Evolutionary conservation across 2,329 filamentous ascomycete genomes (phyloP), one percentile per base, ranked within the genome.

Genomic region (Scedosporium aurantiacum): DNA sequence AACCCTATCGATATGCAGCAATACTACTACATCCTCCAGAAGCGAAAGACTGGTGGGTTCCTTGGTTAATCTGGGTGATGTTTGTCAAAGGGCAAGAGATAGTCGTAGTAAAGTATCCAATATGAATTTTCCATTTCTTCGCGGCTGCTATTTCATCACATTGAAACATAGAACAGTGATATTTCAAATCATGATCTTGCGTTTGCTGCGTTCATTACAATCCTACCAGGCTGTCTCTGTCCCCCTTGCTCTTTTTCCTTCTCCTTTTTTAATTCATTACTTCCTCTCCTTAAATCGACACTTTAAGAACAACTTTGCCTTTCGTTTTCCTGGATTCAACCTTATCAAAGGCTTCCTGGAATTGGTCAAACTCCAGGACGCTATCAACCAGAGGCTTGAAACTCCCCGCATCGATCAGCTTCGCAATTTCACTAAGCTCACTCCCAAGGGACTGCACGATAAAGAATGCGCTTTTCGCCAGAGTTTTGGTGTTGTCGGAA

Each of bases 271-370:
- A 47, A 21, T 12, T 47, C 16, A 8, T 27, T 7, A 27, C 12
- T 14, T 54, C 43, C 50, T 12, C 7, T 28, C 12, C 16, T 57
- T 27, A 60, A n/a, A 60, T 55, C 4, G 58, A 50, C 21, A 75
- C 67, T 59, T 70, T 71, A 47, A 77, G 71, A n/a, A 76, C 65
- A 18, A 76, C 69, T 63, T 76, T 76, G 0, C 75, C 75, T 57
- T 68, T 74, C 5, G 72, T 66, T 56, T 68, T 71, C 2, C 73
- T 68, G 16, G 65, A 65, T 41, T 74, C 70, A 8, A 75, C 66
- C 64, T 66, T 72, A 12, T 71, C 71, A 65, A 75, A 77, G 0
- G 74, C 75, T 60, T 70, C 68, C 41, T 72, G 62, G 58, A 70
- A 76, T 5, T 76, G 66, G 5, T 71, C 72, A 65, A 77, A 73